Evolutionary conservation across 352 stramenopile genomes (phyloP), one percentile per base, ranked within the genome.

Genomic region (Pythium monospermum): DNA sequence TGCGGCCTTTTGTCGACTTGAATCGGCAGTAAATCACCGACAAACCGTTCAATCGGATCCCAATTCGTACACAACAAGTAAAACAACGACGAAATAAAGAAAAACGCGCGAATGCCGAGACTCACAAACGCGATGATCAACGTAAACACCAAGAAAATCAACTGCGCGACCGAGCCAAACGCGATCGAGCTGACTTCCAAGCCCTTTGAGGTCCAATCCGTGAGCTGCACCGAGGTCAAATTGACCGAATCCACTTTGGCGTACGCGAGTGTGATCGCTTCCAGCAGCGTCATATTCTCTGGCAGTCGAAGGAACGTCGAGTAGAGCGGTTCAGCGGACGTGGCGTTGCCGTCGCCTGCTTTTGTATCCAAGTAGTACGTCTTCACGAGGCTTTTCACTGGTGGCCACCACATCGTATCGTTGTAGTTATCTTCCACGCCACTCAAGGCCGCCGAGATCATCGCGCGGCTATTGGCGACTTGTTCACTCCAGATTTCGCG

Each of bases 321-420:
- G 13, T 75, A 88, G 5, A 91, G 27, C 16, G 76, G 76, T 23
- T 32, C 51, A 6, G 71, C 67, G 5, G 69, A 44, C 3, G 73
- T 90, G 46, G 50, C 25, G 21, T 86, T 89, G 12, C 66, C 71
- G 42, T 84, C 74, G 31, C 62, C 69, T 13, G 61, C 62, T 46
- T 89, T 89, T 19, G 68, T 61, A 48, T 90, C 81, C 26, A 92
- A 26, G 40, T 90, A 94, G 59, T 91, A 92, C 45, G 80, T 86
- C 56, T 87, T 86, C 25, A 92, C 75, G 23, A 94, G 52, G 36
- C 73, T 72, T 57, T 92, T 92, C 23, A 94, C 55, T 15, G 83
- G 81, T 40, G 76, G 81, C 80, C 83, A 94, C 83, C 83, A 94
- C 76, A 94, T 91, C 12, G 83, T 94, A 37, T 91, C 75, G 47